Evolutionary conservation across 108 stramenopile species (phyloP).

Genomic region (Cyclotella distinguenda): DNA sequence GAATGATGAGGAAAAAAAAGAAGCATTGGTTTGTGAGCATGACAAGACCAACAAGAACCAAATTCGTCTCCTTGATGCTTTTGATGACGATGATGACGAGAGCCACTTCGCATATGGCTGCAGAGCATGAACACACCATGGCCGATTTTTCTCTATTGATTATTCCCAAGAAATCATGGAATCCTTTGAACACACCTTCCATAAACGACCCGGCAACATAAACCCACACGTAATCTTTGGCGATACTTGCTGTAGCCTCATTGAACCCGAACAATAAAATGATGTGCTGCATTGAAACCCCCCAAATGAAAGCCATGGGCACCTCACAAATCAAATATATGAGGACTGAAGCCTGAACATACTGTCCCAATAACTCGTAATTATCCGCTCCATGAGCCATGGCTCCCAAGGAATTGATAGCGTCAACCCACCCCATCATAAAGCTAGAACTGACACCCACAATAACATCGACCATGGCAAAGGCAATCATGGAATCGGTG

Average conservation of each 20-base stretch:
- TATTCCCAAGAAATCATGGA: constrained; percentile 24
- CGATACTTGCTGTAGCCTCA: constrained; percentile 20
- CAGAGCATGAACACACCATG: constrained; percentile 8
- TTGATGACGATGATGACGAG: constrained; percentile 3
- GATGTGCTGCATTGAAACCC: constrained; percentile 22
- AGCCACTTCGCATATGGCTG: not conserved
- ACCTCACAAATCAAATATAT: constrained; percentile 22
- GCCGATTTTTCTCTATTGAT: constrained; percentile 12
- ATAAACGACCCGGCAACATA: constrained; percentile 4
- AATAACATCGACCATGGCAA: constrained; percentile 26
- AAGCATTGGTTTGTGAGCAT: constrained; percentile 9
- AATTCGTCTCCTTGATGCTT: constrained; percentile 10
- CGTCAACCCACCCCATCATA: constrained; percentile 32
- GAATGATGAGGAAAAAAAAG: constrained; percentile 29
- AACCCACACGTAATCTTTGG: constrained; percentile 27
- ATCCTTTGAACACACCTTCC: constrained; percentile 6
- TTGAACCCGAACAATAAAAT: constrained; percentile 30
- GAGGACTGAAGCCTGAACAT: constrained; percentile 19
- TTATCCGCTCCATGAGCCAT: constrained; percentile 42
- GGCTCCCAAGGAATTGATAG: constrained; percentile 27
- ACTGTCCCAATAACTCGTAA: constrained; percentile 34
- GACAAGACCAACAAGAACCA: constrained; percentile 34
- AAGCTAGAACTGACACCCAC: constrained; percentile 36
- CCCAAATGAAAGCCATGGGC: constrained; percentile 27
- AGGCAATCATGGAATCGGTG: constrained; percentile 41